These are phyloP conservation scores for Leccinum broughii DNA, from an alignment of 768 basidiomycete genomes.

Conservation along the genomic window DNA sequence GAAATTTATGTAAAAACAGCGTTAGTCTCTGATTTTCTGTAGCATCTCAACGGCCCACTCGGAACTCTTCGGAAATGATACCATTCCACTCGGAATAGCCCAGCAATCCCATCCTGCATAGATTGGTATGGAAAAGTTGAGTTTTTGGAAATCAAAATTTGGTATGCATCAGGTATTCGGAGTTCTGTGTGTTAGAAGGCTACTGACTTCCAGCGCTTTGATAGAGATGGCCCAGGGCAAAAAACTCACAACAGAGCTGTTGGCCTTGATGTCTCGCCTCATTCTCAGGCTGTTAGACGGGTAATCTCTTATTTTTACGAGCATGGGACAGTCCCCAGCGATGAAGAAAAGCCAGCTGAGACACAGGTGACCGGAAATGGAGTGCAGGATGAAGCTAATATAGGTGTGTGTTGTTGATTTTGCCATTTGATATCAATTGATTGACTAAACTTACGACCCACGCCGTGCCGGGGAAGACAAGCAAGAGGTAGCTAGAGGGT, in stretches of 20 bases:
- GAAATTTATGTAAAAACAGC: too few relatives aligned
- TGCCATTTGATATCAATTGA: background rate
- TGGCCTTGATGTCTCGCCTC: background rate
- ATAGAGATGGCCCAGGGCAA: conserved; percentile 12
- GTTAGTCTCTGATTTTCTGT: too few relatives aligned
- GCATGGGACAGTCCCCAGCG: background rate
- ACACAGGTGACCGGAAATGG: background rate
- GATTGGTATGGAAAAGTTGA: too few relatives aligned
- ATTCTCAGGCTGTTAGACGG: background rate
- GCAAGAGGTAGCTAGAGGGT: too few relatives aligned
- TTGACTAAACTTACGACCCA: background rate
- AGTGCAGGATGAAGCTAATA: background rate
- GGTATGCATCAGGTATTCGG: too few relatives aligned
- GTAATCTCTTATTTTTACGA: background rate
- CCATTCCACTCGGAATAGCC: too few relatives aligned
- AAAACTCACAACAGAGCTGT: too few relatives aligned
- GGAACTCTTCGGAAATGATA: too few relatives aligned
- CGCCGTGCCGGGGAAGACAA: too few relatives aligned
- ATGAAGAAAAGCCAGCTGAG: background rate
- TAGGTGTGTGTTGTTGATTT: background rate
- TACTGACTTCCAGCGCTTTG: background rate
- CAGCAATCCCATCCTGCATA: too few relatives aligned
- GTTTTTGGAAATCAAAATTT: too few relatives aligned
- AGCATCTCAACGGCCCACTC: too few relatives aligned
- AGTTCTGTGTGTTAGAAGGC: background rate